Percentiles rank a stretch among this genome's conserved stretches.
Evolutionary conservation across 2,329 filamentous ascomycete species (phyloP).

Genomic region (Xylaria sp.): DNA sequence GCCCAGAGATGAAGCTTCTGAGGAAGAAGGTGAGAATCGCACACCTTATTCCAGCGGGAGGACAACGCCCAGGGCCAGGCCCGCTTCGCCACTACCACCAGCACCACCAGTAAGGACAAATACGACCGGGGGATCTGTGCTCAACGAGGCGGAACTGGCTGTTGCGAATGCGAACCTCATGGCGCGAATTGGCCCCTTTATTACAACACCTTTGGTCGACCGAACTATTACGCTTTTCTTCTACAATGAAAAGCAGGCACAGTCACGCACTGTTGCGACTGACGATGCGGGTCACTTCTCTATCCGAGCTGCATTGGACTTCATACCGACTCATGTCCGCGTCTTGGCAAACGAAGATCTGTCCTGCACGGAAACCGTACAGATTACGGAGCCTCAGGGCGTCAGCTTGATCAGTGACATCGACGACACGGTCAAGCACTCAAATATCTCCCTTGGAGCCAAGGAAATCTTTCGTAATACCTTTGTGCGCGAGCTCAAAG

Average conservation of each 20-base stretch:
- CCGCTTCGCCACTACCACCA: constrained; percentile 44
- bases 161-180: constrained; percentile 83
- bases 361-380: constrained; percentile 72
- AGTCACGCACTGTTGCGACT: constrained; percentile 78
- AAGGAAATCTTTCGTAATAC: constrained; percentile 95
- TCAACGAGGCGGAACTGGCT: constrained; percentile 70
- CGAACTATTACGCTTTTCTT: constrained; percentile 89
- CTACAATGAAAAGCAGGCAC: constrained; percentile 77
- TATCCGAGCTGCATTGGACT: constrained; percentile 74
- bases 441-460: constrained; percentile 79
- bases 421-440: constrained; percentile 95
- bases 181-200: constrained; percentile 80
- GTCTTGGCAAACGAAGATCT: constrained; percentile 82
- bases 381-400: constrained; percentile 70
- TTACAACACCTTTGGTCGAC: constrained; percentile 74
- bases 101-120: constrained; percentile 36
- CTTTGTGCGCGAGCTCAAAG: constrained; percentile 78
- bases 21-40: constrained; percentile 34
- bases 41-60: constrained; percentile 12
- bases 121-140: constrained; percentile 41
- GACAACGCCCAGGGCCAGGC: constrained; percentile 31
- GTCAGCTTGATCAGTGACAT: constrained; percentile 96
- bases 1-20: constrained; percentile 43
- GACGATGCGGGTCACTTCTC: constrained; percentile 86
- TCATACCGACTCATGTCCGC: constrained; percentile 82